Percentiles rank a stretch among this genome's conserved stretches.
phyloP scores from a whole-genome alignment of 2,329 filamentous ascomycete genomes.

The Lomentospora prolificans region DNA sequence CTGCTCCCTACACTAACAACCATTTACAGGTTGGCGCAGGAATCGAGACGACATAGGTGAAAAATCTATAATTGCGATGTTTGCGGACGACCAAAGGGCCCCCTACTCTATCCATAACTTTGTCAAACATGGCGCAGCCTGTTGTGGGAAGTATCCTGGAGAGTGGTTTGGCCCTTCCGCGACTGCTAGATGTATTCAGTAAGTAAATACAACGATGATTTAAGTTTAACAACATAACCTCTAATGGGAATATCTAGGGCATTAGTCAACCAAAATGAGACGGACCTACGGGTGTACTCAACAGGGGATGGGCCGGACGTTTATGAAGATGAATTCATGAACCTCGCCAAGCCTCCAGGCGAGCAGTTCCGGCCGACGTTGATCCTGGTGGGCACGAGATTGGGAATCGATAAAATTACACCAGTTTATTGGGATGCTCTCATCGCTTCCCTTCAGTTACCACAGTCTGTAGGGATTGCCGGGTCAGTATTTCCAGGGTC shows the following conservation, averaged over 20 bases:
- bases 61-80: slow-evolving; percentile 63
- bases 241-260: slow-evolving; percentile 42
- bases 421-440: slow-evolving; percentile 94
- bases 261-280: slow-evolving; percentile 56
- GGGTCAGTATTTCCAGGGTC: slow-evolving; percentile 47
- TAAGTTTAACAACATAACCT: background rate
- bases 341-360: slow-evolving; percentile 59
- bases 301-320: slow-evolving; percentile 87
- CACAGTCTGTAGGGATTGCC: slow-evolving; percentile 91
- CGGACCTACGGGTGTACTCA: slow-evolving; percentile 69
- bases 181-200: slow-evolving; percentile 90
- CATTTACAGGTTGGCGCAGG: slow-evolving; percentile 60
- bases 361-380: slow-evolving; percentile 70
- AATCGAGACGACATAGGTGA: slow-evolving; percentile 50
- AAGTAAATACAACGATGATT: slow-evolving; percentile 23
- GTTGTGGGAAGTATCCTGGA: slow-evolving; percentile 88
- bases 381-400: slow-evolving; percentile 75
- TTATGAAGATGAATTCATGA: slow-evolving; percentile 80
- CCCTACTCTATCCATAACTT: slow-evolving; percentile 95
- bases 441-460: slow-evolving; percentile 71
- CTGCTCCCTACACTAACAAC: slow-evolving; percentile 8
- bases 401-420: slow-evolving; percentile 91
- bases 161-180: slow-evolving; percentile 99
- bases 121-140: slow-evolving; percentile 73
- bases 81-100: slow-evolving; percentile 76